A percentile compares a stretch with the other conserved stretches of the same genome.
phyloP scores from a whole-genome alignment of 2,329 filamentous ascomycete genomes.

The Intubia oerlemansii region DNA sequence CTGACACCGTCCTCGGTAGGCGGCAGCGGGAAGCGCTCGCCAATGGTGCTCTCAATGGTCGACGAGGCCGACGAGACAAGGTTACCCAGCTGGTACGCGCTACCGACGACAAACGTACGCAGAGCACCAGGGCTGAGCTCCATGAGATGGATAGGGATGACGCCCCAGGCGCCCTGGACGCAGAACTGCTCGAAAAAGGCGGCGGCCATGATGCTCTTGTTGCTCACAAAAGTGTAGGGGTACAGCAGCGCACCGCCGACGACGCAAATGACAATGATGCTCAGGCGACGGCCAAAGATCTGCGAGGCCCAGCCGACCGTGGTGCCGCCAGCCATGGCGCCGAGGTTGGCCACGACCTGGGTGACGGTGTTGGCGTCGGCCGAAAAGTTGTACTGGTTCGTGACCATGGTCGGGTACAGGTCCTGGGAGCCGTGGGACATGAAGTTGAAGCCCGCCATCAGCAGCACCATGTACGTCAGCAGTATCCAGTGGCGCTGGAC shows the following conservation, averaged over 20 bases:
- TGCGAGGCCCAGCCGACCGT: slow-evolving; percentile 57
- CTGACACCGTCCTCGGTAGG: slow-evolving; percentile 22
- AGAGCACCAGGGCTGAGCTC: slow-evolving; percentile 53
- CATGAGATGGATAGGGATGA: slow-evolving; percentile 61
- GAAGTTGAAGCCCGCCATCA: slow-evolving; percentile 86
- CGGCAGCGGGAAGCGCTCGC: slow-evolving; percentile 51
- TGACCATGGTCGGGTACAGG: slow-evolving; percentile 57
- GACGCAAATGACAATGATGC: slow-evolving; percentile 39
- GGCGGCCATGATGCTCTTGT: slow-evolving; percentile 35
- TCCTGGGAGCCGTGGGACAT: slow-evolving; percentile 51
- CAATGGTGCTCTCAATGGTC: slow-evolving; percentile 57
- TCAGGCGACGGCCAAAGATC: slow-evolving; percentile 49
- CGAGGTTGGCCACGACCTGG: slow-evolving; percentile 60
- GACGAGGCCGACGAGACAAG: slow-evolving; percentile 46
- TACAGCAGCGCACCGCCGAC: slow-evolving; percentile 42
- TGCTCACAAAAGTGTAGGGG: slow-evolving; percentile 46
- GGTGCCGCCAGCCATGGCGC: slow-evolving; percentile 52
- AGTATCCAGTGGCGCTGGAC: slow-evolving; percentile 62
- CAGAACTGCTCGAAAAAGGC: slow-evolving; percentile 53
- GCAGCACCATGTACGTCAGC: slow-evolving; percentile 56
- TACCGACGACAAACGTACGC: slow-evolving; percentile 54
- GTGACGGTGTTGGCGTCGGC: slow-evolving; percentile 13
- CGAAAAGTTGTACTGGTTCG: slow-evolving; percentile 9
- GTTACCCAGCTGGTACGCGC: slow-evolving; percentile 59
- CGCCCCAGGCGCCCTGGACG: slow-evolving; percentile 57